phyloP scores from a whole-genome alignment of 2,329 filamentous ascomycete genomes.

The Calonectria naviculata region DNA sequence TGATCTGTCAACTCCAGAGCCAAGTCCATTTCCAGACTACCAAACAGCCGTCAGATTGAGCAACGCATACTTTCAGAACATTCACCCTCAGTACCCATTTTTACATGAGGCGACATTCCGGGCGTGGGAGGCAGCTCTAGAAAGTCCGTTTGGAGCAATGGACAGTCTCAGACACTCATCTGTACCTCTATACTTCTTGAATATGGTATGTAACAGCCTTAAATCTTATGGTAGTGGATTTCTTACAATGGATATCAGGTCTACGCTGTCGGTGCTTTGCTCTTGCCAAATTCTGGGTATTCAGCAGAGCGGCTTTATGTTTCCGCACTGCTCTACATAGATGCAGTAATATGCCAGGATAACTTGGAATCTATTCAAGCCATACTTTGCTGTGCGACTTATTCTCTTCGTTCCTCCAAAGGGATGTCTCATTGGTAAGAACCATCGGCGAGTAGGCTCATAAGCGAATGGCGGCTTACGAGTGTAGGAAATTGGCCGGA shows the following conservation, averaged over 20 bases:
- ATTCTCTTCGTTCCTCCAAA: constrained; percentile 3
- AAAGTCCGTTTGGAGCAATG: constrained; percentile 16
- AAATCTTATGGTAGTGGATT: no score
- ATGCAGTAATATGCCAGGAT: constrained; percentile 21
- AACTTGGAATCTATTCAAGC: constrained; percentile 5
- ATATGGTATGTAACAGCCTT: constrained; percentile 13
- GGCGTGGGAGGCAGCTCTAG: constrained; percentile 42
- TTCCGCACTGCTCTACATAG: constrained; percentile 32
- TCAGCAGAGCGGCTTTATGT: constrained; percentile 33
- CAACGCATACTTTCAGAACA: constrained; percentile 49
- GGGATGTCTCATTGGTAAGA: constrained; percentile 2
- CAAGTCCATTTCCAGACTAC: constrained; percentile 19
- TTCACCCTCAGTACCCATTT: constrained; percentile 52
- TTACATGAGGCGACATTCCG: constrained; percentile 48
- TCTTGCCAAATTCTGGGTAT: constrained; percentile 15
- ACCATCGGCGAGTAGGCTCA: neutral
- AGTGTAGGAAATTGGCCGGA: constrained; percentile 15
- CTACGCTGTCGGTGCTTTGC: constrained; percentile 25
- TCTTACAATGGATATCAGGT: constrained; percentile 7
- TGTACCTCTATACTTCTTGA: constrained; percentile 17
- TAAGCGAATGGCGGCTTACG: neutral
- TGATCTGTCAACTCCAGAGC: neutral
- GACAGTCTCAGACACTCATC: neutral
- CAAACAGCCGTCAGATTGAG: constrained; percentile 23
- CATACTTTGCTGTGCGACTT: neutral